A percentile compares a stretch with the other conserved stretches of the same genome.
Conservation (phyloP, 164 flowering plant genomes). For the Echeveria elegans region DNA sequence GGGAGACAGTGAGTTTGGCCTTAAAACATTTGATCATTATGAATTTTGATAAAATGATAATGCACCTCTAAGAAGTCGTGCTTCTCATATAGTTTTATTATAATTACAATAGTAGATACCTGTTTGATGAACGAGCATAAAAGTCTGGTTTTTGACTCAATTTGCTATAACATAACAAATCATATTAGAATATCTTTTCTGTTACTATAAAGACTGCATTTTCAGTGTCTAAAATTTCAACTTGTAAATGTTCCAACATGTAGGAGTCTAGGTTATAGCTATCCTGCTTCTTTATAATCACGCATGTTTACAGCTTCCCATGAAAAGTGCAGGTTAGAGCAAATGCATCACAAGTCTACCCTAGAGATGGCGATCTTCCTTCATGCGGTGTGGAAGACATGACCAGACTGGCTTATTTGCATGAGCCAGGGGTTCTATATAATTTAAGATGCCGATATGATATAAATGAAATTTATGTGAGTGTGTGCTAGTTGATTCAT, state of each 20-base stretch:
- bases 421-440: conserved; percentile 49
- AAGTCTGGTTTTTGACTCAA: not conserved
- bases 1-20: conserved; percentile 41
- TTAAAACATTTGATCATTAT: not conserved
- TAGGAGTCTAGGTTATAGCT: too few relatives aligned
- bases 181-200: too few relatives aligned
- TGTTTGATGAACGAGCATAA: too few relatives aligned
- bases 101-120: too few relatives aligned
- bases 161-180: not conserved
- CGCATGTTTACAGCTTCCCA: not conserved
- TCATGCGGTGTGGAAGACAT: conserved; percentile 42
- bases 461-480: conserved; percentile 43
- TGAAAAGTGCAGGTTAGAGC: conserved; percentile 24
- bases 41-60: not conserved
- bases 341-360: conserved; percentile 25
- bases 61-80: not conserved
- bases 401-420: conserved; percentile 50
- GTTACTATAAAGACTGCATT: too few relatives aligned
- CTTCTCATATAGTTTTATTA: not conserved
- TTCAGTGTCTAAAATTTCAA: not conserved
- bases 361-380: conserved; percentile 47
- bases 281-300: not conserved
- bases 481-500: conserved; percentile 10
- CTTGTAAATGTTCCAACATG: not conserved
- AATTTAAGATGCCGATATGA: conserved; percentile 36